Conservation (phyloP, 2,329 filamentous ascomycete genomes). For the Trichoderma breve region DNA sequence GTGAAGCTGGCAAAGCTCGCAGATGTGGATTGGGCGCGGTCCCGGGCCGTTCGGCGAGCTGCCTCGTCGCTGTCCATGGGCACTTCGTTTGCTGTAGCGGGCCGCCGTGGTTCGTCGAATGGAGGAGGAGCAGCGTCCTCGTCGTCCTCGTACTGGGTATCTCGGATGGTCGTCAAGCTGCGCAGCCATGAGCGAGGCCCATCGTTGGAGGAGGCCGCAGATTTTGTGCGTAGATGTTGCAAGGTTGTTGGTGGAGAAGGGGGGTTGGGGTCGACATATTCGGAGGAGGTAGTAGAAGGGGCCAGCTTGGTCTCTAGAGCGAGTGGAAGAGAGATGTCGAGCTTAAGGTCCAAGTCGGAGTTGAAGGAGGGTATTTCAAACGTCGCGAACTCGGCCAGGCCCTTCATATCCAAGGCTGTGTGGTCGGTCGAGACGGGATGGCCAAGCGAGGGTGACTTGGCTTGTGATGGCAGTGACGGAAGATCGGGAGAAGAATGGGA, state of each 20-base stretch:
- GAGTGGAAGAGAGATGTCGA: conserved; percentile 45
- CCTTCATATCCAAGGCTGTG: conserved; percentile 6
- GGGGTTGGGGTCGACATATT: conserved; percentile 20
- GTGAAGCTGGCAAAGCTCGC: conserved; percentile 52
- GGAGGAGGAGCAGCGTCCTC: background rate
- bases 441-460: conserved; percentile 25
- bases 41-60: conserved; percentile 32
- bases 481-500: conserved; percentile 38
- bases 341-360: conserved; percentile 48
- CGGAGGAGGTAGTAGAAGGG: background rate
- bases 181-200: conserved; percentile 54
- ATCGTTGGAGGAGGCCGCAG: conserved; percentile 48
- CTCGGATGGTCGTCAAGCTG: conserved; percentile 41
- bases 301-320: background rate
- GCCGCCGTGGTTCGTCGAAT: conserved; percentile 23
- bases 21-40: conserved; percentile 41
- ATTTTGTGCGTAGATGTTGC: conserved; percentile 23
- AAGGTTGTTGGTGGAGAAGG: background rate
- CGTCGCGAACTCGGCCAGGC: conserved; percentile 32
- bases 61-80: conserved; percentile 22
- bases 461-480: conserved; percentile 31
- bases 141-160: conserved; percentile 24
- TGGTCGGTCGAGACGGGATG: background rate
- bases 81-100: conserved; percentile 26
- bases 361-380: conserved; percentile 56